Evolutionary conservation across 2,329 filamentous ascomycete genomes (phyloP).

Genomic region (Fusarium domesticum): DNA sequence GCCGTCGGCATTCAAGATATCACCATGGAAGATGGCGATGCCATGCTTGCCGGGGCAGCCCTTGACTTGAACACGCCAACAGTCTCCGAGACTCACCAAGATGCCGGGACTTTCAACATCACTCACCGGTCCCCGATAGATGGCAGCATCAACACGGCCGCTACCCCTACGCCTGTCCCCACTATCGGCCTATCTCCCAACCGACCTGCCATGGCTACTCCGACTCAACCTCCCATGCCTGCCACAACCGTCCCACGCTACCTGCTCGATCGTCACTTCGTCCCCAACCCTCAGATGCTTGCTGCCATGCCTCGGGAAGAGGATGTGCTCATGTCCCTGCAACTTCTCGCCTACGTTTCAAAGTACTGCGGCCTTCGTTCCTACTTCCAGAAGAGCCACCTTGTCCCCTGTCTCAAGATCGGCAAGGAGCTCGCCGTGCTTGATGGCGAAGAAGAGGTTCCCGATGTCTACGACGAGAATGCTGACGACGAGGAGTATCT

Average conservation of each 20-base stretch:
- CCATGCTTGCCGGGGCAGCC: constrained; percentile 71
- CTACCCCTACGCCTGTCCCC: constrained; percentile 62
- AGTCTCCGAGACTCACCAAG: constrained; percentile 74
- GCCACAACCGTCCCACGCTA: constrained; percentile 74
- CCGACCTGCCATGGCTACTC: constrained; percentile 65
- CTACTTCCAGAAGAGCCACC: constrained; percentile 92
- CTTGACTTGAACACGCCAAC: constrained; percentile 74
- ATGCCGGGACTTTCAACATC: constrained; percentile 90
- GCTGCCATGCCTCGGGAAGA: constrained; percentile 95
- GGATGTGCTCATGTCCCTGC: constrained; percentile 95
- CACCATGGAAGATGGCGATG: constrained; percentile 73
- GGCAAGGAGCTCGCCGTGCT: constrained; percentile 78
- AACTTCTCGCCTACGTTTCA: constrained; percentile 93
- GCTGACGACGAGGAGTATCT: constrained; percentile 82
- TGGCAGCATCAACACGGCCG: constrained; percentile 75
- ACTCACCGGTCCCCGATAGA: constrained; percentile 81
- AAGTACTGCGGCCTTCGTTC: constrained; percentile 96
- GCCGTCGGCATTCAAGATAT: constrained; percentile 84
- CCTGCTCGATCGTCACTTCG: constrained; percentile 68
- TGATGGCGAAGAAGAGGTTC: constrained; percentile 61
- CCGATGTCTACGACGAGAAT: constrained; percentile 45
- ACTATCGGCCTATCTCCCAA: constrained; percentile 71
- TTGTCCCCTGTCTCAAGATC: constrained; percentile 89
- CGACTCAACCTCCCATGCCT: constrained; percentile 71
- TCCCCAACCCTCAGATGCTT: constrained; percentile 69